Percentiles rank a stretch among this genome's conserved stretches.
Evolutionary conservation across 2,329 filamentous ascomycete species (phyloP).

Genomic region (Calonectria hongkongensis): DNA sequence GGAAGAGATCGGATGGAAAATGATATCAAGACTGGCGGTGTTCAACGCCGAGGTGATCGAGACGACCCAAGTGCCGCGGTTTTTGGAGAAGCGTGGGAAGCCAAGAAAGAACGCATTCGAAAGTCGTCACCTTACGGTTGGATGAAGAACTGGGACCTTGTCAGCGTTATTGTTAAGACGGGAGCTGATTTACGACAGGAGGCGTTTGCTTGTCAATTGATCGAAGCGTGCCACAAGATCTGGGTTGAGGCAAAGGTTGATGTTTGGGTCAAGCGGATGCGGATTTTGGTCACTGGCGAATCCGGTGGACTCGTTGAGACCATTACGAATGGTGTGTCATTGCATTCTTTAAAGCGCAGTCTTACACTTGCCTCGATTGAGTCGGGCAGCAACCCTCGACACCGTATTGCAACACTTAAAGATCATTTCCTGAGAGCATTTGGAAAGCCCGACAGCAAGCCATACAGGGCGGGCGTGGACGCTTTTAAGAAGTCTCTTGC

Average conservation of each 20-base stretch:
- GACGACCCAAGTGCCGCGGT: conserved; percentile 91
- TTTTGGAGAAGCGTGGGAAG: conserved; percentile 90
- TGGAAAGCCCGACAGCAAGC: conserved; percentile 80
- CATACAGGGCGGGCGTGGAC: conserved; percentile 82
- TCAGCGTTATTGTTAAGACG: conserved; percentile 92
- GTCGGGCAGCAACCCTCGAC: conserved; percentile 81
- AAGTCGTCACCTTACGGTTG: conserved; percentile 90
- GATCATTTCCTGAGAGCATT: conserved; percentile 90
- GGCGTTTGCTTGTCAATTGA: conserved; percentile 90
- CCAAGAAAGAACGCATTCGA: conserved; percentile 88
- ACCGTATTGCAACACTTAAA: conserved; percentile 85
- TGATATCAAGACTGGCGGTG: conserved; percentile 89
- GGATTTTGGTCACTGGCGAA: conserved; percentile 89
- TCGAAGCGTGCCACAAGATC: conserved; percentile 87
- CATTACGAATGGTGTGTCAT: conserved; percentile 90
- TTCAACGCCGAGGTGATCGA: conserved; percentile 86
- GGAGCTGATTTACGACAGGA: conserved; percentile 89
- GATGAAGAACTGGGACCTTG: conserved; percentile 92
- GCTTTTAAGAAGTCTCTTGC: conserved; percentile 89
- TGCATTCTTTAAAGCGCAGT: conserved; percentile 89
- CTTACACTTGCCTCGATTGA: conserved; percentile 85
- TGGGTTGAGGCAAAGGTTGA: conserved; percentile 84
- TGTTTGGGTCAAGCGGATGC: conserved; percentile 94
- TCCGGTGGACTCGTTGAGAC: conserved; percentile 90
- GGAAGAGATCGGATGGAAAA: conserved; percentile 92